Evolutionary conservation across 129 eudicot genomes (phyloP).

Genomic region (Logfia minima): DNA sequence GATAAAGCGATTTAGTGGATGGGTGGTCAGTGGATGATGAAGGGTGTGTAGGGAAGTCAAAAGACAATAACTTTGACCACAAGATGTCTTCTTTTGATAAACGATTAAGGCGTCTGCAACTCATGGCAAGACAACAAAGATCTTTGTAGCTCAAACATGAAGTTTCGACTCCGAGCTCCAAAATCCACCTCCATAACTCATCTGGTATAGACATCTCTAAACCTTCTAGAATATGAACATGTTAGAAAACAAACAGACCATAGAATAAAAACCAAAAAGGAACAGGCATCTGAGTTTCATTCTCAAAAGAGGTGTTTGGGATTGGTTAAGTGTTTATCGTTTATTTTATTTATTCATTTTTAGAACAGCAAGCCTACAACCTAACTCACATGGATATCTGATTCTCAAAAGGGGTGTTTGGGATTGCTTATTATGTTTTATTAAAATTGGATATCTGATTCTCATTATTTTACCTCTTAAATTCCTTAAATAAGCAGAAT

Average conservation of each 20-base stretch:
- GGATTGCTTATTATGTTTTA: no score
- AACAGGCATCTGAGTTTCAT: no score
- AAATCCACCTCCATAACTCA: constrained; percentile 71
- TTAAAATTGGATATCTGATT: no score
- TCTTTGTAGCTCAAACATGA: constrained; percentile 49
- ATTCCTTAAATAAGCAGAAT: no score
- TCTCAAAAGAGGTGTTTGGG: no score
- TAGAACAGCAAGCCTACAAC: no score
- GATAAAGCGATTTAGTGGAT: constrained; percentile 29
- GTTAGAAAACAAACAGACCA: background rate
- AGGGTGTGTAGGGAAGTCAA: constrained; percentile 53
- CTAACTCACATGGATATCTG: no score
- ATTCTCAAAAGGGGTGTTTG: no score
- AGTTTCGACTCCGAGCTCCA: constrained; percentile 52
- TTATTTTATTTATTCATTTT: no score
- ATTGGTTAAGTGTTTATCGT: no score
- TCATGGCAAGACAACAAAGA: constrained; percentile 67
- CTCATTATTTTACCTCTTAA: no score
- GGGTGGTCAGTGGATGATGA: constrained; percentile 27
- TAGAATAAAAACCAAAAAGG: background rate
- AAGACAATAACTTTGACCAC: constrained; percentile 61
- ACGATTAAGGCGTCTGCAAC: constrained; percentile 50
- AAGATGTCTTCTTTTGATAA: constrained; percentile 55
- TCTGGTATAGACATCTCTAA: constrained; percentile 58
- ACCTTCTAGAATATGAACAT: constrained; percentile 5